Conservation (phyloP, 2,329 filamentous ascomycete genomes). For the Alternaria brassicicola region DNA sequence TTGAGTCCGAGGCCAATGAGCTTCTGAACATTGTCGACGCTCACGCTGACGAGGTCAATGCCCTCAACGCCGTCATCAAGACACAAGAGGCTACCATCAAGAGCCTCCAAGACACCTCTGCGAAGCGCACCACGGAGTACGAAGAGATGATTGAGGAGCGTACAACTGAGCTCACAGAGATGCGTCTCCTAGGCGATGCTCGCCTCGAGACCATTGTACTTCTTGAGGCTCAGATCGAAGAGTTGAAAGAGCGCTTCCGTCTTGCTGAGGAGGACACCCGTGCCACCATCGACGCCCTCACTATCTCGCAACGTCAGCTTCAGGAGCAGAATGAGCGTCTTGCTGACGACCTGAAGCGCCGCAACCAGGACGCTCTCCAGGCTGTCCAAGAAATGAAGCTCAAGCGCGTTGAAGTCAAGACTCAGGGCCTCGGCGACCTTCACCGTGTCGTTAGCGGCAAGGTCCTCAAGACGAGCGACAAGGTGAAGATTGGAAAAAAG, state of each 20-base stretch:
- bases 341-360: slow-evolving; percentile 34
- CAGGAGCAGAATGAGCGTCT: slow-evolving; percentile 41
- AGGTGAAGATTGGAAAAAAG: slow-evolving; percentile 44
- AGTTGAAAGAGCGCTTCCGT: slow-evolving; percentile 42
- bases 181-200: slow-evolving; percentile 42
- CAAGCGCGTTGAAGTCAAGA: slow-evolving; percentile 40
- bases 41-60: slow-evolving; percentile 37
- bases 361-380: slow-evolving; percentile 36
- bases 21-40: slow-evolving; percentile 37
- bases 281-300: slow-evolving; percentile 41
- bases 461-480: slow-evolving; percentile 39
- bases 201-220: slow-evolving; percentile 41
- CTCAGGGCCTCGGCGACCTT: slow-evolving; percentile 28
- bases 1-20: slow-evolving; percentile 38
- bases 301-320: slow-evolving; percentile 33
- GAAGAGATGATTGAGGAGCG: slow-evolving; percentile 34
- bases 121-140: slow-evolving; percentile 32
- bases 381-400: slow-evolving; percentile 44
- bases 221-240: slow-evolving; percentile 39
- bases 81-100: slow-evolving; percentile 50
- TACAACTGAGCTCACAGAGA: slow-evolving; percentile 41
- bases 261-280: slow-evolving; percentile 35
- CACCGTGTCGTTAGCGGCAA: slow-evolving; percentile 39
- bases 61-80: slow-evolving; percentile 47
- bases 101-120: slow-evolving; percentile 35